Conservation (phyloP, 352 stramenopile genomes). For the Phytophthora agathidicida region DNA sequence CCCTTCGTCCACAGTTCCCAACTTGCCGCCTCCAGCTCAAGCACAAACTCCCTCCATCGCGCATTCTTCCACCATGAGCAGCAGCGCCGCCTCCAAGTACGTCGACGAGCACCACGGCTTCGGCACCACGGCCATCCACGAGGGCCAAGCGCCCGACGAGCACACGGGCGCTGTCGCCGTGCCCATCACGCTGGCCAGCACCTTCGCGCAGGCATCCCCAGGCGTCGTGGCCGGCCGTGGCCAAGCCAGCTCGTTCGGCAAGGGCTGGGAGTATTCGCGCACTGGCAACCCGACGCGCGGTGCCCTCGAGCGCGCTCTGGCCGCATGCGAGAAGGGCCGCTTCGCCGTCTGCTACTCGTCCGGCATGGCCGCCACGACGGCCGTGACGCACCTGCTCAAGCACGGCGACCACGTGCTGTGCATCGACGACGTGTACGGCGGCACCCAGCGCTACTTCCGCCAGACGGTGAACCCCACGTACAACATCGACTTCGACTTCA, state of each 20-base stretch:
- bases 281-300: constrained; percentile 96
- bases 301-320: constrained; percentile 93
- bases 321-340: constrained; percentile 92
- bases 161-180: constrained; percentile 82
- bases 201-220: constrained; percentile 85
- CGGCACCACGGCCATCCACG: constrained; percentile 86
- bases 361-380: constrained; percentile 91
- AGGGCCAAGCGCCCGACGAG: constrained; percentile 77
- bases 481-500: constrained; percentile 94
- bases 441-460: constrained; percentile 94
- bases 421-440: constrained; percentile 96
- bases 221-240: constrained; percentile 77
- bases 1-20: constrained; percentile 30
- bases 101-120: constrained; percentile 83
- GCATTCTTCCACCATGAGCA: constrained; percentile 57
- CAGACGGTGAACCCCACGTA: constrained; percentile 92
- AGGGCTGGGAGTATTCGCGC: constrained; percentile 96
- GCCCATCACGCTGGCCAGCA: constrained; percentile 93
- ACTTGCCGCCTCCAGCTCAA: constrained; percentile 15
- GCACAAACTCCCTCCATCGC: constrained; percentile 1
- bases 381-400: constrained; percentile 88
- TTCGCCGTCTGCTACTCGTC: constrained; percentile 90
- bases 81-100: constrained; percentile 58
- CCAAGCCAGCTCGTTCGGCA: constrained; percentile 92
- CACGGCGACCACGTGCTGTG: constrained; percentile 95